Percentiles rank a stretch among this genome's conserved stretches.
These are phyloP conservation scores for Coniochaeta sp. DNA, from an alignment of 2,329 filamentous ascomycete genomes.

Conservation along the genomic window DNA sequence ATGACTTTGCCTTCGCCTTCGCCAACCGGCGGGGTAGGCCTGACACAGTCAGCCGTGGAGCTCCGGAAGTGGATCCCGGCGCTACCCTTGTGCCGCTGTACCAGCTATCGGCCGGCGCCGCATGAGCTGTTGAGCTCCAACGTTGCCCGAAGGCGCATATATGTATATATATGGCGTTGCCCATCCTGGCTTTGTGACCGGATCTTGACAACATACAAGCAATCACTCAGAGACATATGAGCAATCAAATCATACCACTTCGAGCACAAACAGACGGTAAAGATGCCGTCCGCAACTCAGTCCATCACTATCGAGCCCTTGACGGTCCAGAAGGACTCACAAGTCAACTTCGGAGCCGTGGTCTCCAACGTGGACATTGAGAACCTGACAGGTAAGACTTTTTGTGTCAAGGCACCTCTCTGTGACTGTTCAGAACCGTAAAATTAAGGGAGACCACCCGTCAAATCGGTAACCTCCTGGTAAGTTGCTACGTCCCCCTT, in stretches of 20 bases:
- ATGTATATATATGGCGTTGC: neutral
- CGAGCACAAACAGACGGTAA: neutral
- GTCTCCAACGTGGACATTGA: constrained; percentile 53
- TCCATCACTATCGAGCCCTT: constrained; percentile 19
- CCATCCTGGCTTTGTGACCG: neutral
- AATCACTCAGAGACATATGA: neutral
- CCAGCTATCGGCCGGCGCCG: neutral
- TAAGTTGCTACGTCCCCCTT: constrained; percentile 23
- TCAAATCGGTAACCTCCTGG: constrained; percentile 53
- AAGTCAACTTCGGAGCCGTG: constrained; percentile 52
- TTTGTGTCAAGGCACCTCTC: neutral
- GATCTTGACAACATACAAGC: neutral
- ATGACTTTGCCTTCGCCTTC: neutral
- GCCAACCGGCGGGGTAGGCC: neutral
- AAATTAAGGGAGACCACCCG: constrained; percentile 42
- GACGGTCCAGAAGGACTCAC: constrained; percentile 24
- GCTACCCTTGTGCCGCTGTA: neutral
- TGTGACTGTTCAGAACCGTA: constrained; percentile 1
- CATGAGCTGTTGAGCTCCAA: neutral
- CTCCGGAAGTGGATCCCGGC: neutral
- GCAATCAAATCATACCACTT: neutral
- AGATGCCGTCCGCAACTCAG: neutral
- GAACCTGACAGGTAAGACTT: constrained; percentile 48
- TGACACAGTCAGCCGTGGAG: neutral
- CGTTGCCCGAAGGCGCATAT: neutral